phyloP scores from a whole-genome alignment of 345 rosid species.

The Aquilaria yunnanensis region DNA sequence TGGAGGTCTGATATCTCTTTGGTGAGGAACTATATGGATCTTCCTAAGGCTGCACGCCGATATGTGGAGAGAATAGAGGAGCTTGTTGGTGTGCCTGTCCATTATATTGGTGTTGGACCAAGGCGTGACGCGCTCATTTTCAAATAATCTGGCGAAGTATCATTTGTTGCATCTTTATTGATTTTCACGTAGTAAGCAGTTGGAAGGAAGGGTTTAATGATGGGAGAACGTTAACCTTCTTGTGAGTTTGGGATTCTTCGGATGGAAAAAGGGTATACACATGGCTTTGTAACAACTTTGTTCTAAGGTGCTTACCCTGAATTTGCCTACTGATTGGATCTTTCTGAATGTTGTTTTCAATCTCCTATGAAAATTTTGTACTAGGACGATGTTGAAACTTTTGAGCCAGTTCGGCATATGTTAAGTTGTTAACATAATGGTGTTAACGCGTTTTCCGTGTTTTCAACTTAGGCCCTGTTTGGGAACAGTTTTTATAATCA shows the following conservation, averaged over 20 bases:
- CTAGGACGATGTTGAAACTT: too few relatives aligned
- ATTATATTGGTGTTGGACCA: conserved; percentile 90
- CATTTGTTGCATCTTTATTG: neutral
- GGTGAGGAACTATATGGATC: conserved; percentile 64
- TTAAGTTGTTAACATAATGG: too few relatives aligned
- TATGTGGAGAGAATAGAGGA: conserved; percentile 92
- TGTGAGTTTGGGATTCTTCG: neutral
- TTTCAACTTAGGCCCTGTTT: too few relatives aligned
- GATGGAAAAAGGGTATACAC: conserved; percentile 4
- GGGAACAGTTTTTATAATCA: too few relatives aligned
- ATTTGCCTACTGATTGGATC: too few relatives aligned
- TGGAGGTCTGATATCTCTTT: conserved; percentile 86
- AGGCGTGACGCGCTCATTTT: conserved; percentile 89
- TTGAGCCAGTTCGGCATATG: too few relatives aligned
- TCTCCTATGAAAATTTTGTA: too few relatives aligned
- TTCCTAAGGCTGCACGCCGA: conserved; percentile 72
- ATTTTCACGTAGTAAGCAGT: neutral
- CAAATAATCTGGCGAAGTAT: conserved; percentile 34
- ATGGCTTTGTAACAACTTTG: neutral
- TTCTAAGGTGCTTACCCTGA: too few relatives aligned
- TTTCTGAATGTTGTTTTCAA: too few relatives aligned
- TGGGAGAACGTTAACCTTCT: neutral
- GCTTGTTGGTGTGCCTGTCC: conserved; percentile 72
- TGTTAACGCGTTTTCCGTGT: too few relatives aligned
- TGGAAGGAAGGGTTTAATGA: neutral